Percentiles rank a stretch among this genome's conserved stretches.
phyloP scores from a whole-genome alignment of 306 rosid species.

The Sechiopsis laciniata region DNA sequence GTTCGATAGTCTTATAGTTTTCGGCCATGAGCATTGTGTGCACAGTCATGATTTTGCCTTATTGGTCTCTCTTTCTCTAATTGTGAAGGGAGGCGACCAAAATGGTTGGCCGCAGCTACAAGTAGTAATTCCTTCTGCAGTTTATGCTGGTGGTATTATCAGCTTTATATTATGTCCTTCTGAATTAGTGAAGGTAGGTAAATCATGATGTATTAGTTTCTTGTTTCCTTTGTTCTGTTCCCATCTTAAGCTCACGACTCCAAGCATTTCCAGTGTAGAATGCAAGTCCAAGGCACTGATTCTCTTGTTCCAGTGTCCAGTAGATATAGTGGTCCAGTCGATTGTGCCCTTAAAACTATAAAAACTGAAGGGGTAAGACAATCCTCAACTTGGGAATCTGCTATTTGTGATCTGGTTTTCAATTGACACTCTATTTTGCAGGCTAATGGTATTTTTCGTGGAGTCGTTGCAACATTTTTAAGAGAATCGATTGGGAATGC shows the following conservation, averaged over 20 bases:
- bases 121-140: conserved; percentile 84
- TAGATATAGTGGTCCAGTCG: conserved; percentile 69
- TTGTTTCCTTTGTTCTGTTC: conserved; percentile 24
- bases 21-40: not conserved
- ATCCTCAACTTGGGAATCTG: conserved; percentile 21
- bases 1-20: not conserved
- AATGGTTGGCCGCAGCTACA: conserved; percentile 51
- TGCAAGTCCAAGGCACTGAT: conserved; percentile 93
- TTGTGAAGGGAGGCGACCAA: conserved; percentile 60
- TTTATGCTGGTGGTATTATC: conserved; percentile 67
- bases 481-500: conserved; percentile 74
- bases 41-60: conserved; percentile 9
- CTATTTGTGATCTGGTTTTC: conserved; percentile 28
- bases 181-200: conserved; percentile 73
- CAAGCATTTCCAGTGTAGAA: conserved; percentile 79
- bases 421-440: conserved; percentile 47
- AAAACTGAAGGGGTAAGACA: conserved; percentile 74
- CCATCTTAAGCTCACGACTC: conserved; percentile 28
- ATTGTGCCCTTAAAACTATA: conserved; percentile 56
- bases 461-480: conserved; percentile 63
- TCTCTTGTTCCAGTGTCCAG: conserved; percentile 57
- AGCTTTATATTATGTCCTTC: conserved; percentile 90
- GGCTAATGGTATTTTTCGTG: conserved; percentile 79
- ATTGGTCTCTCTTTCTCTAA: conserved; percentile 11
- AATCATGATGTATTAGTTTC: not conserved